These are phyloP conservation scores for Tardiomyces blankii DNA, from an alignment of 1,139 yeast genomes.

Conservation along the genomic window DNA sequence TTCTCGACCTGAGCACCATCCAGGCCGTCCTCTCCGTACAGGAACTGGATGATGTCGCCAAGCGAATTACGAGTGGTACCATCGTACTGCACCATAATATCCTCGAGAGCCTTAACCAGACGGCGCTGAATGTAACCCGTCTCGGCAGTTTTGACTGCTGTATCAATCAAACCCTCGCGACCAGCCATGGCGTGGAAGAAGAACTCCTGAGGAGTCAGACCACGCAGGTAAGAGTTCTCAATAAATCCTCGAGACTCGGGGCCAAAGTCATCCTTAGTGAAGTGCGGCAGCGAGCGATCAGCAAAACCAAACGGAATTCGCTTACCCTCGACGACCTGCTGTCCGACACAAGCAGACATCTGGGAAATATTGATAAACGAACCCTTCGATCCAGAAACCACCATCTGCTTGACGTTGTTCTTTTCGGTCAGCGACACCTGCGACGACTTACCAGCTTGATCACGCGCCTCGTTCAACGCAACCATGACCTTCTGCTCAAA, in stretches of 20 bases:
- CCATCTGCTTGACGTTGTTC: constrained; percentile 98
- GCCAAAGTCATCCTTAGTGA: constrained; percentile 94
- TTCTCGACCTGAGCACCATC: constrained; percentile 98
- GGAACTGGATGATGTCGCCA: constrained; percentile 92
- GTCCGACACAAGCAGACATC: constrained; percentile 99
- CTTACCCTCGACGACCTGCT: constrained; percentile 98
- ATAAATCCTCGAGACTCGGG: constrained; percentile 98
- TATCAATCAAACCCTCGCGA: constrained; percentile 99
- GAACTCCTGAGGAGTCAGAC: constrained; percentile 97
- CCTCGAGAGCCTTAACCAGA: constrained; percentile 95
- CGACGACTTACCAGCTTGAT: constrained; percentile 97
- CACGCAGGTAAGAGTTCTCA: constrained; percentile 94
- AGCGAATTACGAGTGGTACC: constrained; percentile 96
- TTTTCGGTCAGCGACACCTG: constrained; percentile 90
- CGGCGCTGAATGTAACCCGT: constrained; percentile 99
- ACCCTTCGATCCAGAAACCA: constrained; percentile 98
- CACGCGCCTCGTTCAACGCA: constrained; percentile 96
- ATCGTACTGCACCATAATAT: constrained; percentile 97
- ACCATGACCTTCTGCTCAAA: constrained; percentile 96
- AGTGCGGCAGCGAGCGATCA: constrained; percentile 94
- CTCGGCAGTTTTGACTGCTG: constrained; percentile 98
- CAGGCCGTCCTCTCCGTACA: constrained; percentile 98
- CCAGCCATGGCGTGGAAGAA: constrained; percentile 99
- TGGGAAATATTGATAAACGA: constrained; percentile 97
- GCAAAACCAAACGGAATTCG: constrained; percentile 97